A percentile compares a stretch with the other conserved stretches of the same genome.
Evolutionary conservation across 2,329 filamentous ascomycete genomes (phyloP).

Genomic region (Fusarium drepaniforme): DNA sequence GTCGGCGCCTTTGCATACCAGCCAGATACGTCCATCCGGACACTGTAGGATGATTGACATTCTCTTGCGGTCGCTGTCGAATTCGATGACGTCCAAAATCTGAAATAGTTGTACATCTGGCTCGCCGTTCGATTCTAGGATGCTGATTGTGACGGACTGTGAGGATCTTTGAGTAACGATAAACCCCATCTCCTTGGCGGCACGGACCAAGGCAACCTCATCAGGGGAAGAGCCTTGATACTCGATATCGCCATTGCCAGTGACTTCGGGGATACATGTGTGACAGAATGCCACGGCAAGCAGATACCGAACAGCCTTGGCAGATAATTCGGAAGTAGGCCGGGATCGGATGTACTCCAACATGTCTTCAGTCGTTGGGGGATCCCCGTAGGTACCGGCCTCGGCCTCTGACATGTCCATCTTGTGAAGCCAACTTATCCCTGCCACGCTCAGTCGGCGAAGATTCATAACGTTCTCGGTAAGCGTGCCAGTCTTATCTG

Average conservation of each 20-base stretch:
- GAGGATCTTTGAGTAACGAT: background rate
- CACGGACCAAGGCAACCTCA: background rate
- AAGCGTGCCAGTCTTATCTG: background rate
- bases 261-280: background rate
- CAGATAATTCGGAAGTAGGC: background rate
- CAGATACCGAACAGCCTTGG: background rate
- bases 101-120: constrained; percentile 65
- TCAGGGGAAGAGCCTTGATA: background rate
- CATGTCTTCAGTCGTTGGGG: background rate
- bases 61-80: constrained; percentile 86
- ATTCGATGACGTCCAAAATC: constrained; percentile 87
- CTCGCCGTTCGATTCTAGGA: background rate
- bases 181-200: background rate
- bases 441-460: background rate
- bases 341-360: background rate
- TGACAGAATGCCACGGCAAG: background rate
- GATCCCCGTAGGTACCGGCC: background rate
- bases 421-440: background rate
- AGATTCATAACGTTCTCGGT: background rate
- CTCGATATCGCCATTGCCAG: background rate
- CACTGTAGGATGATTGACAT: constrained; percentile 90
- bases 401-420: background rate
- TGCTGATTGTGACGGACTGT: background rate
- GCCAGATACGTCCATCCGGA: constrained; percentile 81
- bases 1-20: constrained; percentile 92